phyloP scores from a whole-genome alignment of 805 yeast species.

The Wickerhamiella sorbophila region DNA sequence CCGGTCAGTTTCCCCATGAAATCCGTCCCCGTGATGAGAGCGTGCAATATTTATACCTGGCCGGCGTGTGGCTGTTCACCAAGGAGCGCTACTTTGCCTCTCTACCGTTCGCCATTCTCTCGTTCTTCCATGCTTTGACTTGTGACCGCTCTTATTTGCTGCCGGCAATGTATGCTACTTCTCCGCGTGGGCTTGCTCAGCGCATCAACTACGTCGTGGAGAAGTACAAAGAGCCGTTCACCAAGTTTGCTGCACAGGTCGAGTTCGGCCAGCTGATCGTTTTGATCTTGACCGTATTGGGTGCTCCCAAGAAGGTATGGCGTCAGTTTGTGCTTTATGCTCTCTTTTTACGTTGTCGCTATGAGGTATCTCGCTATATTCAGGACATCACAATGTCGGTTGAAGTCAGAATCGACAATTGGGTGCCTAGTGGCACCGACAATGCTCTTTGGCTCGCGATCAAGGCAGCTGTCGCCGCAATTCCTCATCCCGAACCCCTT shows the following conservation, averaged over 20 bases:
- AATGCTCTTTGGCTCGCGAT: constrained; percentile 37
- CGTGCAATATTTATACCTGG: constrained; percentile 52
- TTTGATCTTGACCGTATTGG: constrained; percentile 30
- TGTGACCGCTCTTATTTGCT: constrained; percentile 52
- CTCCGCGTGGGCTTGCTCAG: constrained; percentile 17
- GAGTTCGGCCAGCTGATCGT: constrained; percentile 35
- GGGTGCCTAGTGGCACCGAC: constrained; percentile 34
- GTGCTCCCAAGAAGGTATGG: constrained; percentile 53
- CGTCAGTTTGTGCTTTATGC: constrained; percentile 34
- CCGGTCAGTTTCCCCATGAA: constrained; percentile 14
- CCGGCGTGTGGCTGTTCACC: constrained; percentile 42
- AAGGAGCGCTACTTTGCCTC: constrained; percentile 47
- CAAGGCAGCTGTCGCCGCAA: constrained; percentile 25
- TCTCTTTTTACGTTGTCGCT: constrained; percentile 60
- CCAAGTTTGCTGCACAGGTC: constrained; percentile 44
- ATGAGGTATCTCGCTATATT: constrained; percentile 59
- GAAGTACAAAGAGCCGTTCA: constrained; percentile 42
- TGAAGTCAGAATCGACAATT: constrained; percentile 53
- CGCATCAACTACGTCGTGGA: constrained; percentile 33
- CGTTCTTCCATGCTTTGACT: constrained; percentile 68
- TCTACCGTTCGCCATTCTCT: constrained; percentile 61
- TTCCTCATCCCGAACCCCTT: constrained; percentile 8
- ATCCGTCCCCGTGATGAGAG: constrained; percentile 41
- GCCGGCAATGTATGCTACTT: constrained; percentile 36
- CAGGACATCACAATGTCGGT: constrained; percentile 51